phyloP scores from a whole-genome alignment of 2,329 filamentous ascomycete genomes.

The Aspergillus unguis region DNA sequence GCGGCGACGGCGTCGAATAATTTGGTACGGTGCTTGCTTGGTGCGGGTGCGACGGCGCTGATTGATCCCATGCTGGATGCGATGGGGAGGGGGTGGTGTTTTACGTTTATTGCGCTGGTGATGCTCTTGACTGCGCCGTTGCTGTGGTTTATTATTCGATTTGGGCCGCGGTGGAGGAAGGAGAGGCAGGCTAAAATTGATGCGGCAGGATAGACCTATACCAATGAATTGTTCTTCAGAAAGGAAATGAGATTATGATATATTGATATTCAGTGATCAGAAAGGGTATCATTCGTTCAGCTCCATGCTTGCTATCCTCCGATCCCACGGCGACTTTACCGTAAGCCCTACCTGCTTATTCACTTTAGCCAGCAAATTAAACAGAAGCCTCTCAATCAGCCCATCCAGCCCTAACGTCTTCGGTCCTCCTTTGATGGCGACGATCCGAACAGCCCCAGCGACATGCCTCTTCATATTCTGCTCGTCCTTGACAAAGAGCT shows the following conservation, averaged over 20 bases:
- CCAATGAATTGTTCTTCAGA: no score
- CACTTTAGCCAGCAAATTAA: slow-evolving; percentile 5
- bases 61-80: slow-evolving; percentile 41
- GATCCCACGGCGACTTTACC: slow-evolving; percentile 2
- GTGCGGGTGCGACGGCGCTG: slow-evolving; percentile 43
- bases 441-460: slow-evolving; percentile 7
- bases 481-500: slow-evolving; percentile 3
- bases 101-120: slow-evolving; percentile 10
- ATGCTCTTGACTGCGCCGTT: slow-evolving; percentile 7
- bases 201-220: not conserved
- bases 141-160: not conserved
- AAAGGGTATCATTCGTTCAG: no score
- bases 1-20: slow-evolving; percentile 47
- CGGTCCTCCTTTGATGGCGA: slow-evolving; percentile 6
- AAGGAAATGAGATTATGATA: no score
- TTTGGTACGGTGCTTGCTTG: slow-evolving; percentile 42
- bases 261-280: no score
- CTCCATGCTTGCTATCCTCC: not conserved
- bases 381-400: slow-evolving; percentile 6
- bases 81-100: slow-evolving; percentile 14
- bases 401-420: slow-evolving; percentile 10
- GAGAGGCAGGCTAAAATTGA: slow-evolving; percentile 1
- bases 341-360: not conserved
- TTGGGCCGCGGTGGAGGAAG: slow-evolving; percentile 7
- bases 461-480: slow-evolving; percentile 6